Conservation (phyloP, 257 asterid genomes). For the Nicotiana knightiana region DNA sequence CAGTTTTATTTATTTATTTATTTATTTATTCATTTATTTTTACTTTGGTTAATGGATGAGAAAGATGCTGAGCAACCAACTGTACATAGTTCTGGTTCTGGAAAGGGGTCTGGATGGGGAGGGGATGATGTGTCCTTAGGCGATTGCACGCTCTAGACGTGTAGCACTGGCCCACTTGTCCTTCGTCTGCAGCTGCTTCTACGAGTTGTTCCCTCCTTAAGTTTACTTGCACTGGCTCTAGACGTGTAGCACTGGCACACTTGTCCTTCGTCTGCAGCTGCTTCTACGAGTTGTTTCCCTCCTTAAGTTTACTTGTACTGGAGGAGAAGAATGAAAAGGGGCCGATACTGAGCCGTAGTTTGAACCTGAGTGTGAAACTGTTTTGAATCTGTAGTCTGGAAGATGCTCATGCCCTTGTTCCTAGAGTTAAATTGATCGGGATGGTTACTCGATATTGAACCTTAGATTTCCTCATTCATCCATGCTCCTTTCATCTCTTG, state of each 20-base stretch:
- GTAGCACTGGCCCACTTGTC: neutral
- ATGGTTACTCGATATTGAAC: neutral
- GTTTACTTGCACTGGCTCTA: neutral
- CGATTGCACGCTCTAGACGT: neutral
- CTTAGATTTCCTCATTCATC: neutral
- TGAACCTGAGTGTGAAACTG: neutral
- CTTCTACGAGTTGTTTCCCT: neutral
- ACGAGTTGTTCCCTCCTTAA: neutral
- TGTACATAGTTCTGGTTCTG: neutral
- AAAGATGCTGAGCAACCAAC: neutral
- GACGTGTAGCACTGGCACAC: neutral
- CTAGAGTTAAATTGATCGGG: neutral
- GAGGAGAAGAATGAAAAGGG: slow-evolving; percentile 1
- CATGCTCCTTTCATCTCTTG: neutral
- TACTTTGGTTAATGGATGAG: neutral
- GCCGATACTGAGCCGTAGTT: no score
- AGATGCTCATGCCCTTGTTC: neutral
- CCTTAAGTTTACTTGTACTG: neutral
- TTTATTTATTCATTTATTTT: neutral
- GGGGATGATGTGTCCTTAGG: neutral
- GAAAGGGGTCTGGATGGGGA: neutral
- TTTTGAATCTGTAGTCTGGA: neutral
- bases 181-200: neutral
- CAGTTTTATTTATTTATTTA: neutral
- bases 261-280: neutral